These are phyloP conservation scores for Annulohypoxylon moriforme DNA, from an alignment of 495 filamentous ascomycete species.

Conservation along the genomic window DNA sequence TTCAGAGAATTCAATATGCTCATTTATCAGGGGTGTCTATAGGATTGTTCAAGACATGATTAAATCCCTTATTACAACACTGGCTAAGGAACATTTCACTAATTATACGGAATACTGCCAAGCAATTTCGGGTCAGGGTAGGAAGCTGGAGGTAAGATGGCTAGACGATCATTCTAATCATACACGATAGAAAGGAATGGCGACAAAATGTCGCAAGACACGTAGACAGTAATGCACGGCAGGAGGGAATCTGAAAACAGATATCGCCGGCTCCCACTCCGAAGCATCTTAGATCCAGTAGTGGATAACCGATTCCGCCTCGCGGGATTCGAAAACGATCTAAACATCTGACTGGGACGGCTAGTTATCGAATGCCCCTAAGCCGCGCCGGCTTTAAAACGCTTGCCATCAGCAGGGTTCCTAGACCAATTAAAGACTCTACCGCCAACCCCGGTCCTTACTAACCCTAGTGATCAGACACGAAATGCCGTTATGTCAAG, in stretches of 20 bases:
- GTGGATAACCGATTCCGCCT: conserved; percentile 23
- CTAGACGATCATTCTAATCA: conserved; percentile 7
- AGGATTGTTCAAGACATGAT: conserved; percentile 27
- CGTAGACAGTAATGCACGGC: background rate
- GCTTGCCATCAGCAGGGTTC: conserved; percentile 25
- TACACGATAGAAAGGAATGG: background rate
- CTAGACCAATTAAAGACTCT: conserved; percentile 27
- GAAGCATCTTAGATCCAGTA: conserved; percentile 8
- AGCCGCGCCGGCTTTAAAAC: conserved; percentile 15
- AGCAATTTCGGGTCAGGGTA: background rate
- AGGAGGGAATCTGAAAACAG: conserved; percentile 15
- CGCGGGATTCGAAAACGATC: conserved; percentile 29
- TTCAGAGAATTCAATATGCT: background rate
- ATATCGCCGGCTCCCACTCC: conserved; percentile 9
- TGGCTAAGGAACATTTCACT: conserved; percentile 6
- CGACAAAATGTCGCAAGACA: background rate
- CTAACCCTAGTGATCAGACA: conserved; percentile 28
- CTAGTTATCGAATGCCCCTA: conserved; percentile 23
- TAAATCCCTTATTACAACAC: conserved; percentile 26
- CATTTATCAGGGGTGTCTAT: conserved; percentile 12
- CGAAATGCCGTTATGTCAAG: conserved; percentile 18
- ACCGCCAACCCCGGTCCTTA: conserved; percentile 17
- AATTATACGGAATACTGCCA: background rate
- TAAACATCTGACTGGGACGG: conserved; percentile 38
- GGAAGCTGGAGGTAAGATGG: background rate